Percentiles rank a stretch among this genome's conserved stretches.
phyloP scores from a whole-genome alignment of 2,329 filamentous ascomycete genomes.

The Dothiorella sarmentorum region DNA sequence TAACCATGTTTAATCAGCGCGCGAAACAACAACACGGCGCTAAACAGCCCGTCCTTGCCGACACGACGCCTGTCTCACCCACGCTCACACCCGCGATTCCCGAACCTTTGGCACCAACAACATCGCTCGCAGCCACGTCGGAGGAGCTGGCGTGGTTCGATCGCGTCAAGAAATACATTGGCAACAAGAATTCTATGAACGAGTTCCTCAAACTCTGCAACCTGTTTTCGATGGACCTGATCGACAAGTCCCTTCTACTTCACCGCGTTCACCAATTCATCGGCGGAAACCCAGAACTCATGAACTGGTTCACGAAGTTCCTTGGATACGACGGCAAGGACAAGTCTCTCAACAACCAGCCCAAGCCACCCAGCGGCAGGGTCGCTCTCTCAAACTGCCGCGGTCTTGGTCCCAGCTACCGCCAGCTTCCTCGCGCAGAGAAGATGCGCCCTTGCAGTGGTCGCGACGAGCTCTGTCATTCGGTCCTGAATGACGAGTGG shows the following conservation, averaged over 20 bases:
- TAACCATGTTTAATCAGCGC: slow-evolving; percentile 50
- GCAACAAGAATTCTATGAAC: slow-evolving; percentile 86
- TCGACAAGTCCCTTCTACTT: slow-evolving; percentile 78
- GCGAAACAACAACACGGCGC: slow-evolving; percentile 64
- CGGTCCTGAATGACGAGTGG: slow-evolving; percentile 96
- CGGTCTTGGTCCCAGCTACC: slow-evolving; percentile 92
- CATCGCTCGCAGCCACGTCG: slow-evolving; percentile 67
- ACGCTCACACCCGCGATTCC: slow-evolving; percentile 85
- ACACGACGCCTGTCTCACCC: slow-evolving; percentile 66
- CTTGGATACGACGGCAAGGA: slow-evolving; percentile 68
- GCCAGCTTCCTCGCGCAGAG: slow-evolving; percentile 84
- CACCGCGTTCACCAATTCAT: slow-evolving; percentile 84
- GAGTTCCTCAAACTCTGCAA: slow-evolving; percentile 98
- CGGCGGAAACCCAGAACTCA: slow-evolving; percentile 82
- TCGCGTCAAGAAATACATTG: slow-evolving; percentile 91
- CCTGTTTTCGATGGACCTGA: slow-evolving; percentile 87
- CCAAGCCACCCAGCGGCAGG: slow-evolving; percentile 68
- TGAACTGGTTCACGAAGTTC: slow-evolving; percentile 82
- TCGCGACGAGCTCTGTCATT: slow-evolving; percentile 88
- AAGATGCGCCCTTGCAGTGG: slow-evolving; percentile 89
- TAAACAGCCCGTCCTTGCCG: slow-evolving; percentile 58
- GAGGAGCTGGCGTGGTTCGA: slow-evolving; percentile 96
- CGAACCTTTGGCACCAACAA: slow-evolving; percentile 76
- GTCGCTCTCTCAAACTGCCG: slow-evolving; percentile 95
- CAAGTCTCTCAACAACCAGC: slow-evolving; percentile 65